A percentile compares a stretch with the other conserved stretches of the same genome.
Conservation (phyloP, 2,329 filamentous ascomycete genomes). For the Xylaria sp. region DNA sequence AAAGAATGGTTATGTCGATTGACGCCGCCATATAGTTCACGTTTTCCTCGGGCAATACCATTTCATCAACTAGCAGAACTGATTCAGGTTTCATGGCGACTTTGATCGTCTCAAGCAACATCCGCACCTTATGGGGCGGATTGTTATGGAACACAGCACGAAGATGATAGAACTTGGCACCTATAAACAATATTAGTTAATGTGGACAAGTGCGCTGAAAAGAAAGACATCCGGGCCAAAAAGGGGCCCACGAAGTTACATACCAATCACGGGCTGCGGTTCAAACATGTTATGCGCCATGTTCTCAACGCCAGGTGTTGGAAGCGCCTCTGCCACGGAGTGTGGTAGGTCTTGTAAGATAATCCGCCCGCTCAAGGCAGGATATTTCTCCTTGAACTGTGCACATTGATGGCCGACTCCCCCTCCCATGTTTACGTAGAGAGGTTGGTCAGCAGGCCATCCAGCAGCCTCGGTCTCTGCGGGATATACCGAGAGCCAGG, state of each 20-base stretch:
- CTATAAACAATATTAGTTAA: conserved; percentile 4
- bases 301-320: conserved; percentile 20
- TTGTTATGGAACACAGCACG: conserved; percentile 25
- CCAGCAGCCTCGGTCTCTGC: not conserved
- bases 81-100: conserved; percentile 22
- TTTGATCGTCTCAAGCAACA: conserved; percentile 11
- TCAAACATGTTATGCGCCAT: conserved; percentile 21
- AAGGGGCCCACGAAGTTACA: not conserved
- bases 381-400: conserved; percentile 19
- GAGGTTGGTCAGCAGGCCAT: not conserved
- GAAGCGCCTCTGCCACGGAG: conserved; percentile 9
- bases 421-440: conserved; percentile 26
- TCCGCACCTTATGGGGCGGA: conserved; percentile 5
- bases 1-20: conserved; percentile 27
- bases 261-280: conserved; percentile 23
- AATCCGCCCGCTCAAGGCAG: conserved; percentile 14
- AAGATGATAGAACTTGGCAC: conserved; percentile 28
- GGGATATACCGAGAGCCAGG: conserved; percentile 30
- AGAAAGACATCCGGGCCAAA: not conserved
- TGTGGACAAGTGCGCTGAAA: not conserved
- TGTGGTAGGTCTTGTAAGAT: conserved; percentile 25
- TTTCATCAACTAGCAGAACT: conserved; percentile 27
- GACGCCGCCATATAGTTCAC: not conserved
- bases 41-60: conserved; percentile 16
- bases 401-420: conserved; percentile 25